Base-by-base conservation (phyloP, 140 eudicot species). In the Flaveria floridana region DNA sequence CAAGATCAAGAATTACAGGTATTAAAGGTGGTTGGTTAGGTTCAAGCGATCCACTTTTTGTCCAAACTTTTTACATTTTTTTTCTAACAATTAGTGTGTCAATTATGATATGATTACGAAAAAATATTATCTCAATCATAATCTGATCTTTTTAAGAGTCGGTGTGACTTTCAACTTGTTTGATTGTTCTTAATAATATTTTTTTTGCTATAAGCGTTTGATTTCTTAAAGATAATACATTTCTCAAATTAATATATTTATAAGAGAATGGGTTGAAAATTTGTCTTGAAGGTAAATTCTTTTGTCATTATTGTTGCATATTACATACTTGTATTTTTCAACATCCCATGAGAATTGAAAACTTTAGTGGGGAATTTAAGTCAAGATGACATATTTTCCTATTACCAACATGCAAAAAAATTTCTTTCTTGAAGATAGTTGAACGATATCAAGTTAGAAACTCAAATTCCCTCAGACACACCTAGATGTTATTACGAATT, bases 1-100 rank as follows among this genome's bases (percentile, higher is more conserved):
- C 95, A 85, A 15, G 86, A 86, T 52, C 77, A 71, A 66, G 82
- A 83, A 20, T 70, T 92, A 77, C 83, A 87, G 89, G 97, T 91
- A 34, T 26, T 30, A 46, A 39, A 44, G 15, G 50, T 74, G 50
- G 14, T 1, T 20, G 28, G n/a, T 30, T 15, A 14, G 41, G 42
- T 57, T 59, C 57, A 59, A 6, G n/a, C 55, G 1, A 48, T 48
- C 0, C 55, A 48, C n/a, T 48, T 11, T 14, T 52, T 4, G 59
- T 52, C 41, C 21, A 18, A 5, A 34, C 0, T 6, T 21, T 11
- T 21, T 23, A 19, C 53, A 56, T 6, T 58, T 13, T 13, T 57
- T 39, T 7, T 18, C 30, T 28, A 39, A 21, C 8, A 70, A 1
- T 21, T 58, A 16, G 18, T 18, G 76, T 52, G 30, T 16, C 65